Evolutionary conservation across 129 eudicot species (phyloP), one percentile per base, ranked within the genome.

Genomic region (Glebionis coronaria): DNA sequence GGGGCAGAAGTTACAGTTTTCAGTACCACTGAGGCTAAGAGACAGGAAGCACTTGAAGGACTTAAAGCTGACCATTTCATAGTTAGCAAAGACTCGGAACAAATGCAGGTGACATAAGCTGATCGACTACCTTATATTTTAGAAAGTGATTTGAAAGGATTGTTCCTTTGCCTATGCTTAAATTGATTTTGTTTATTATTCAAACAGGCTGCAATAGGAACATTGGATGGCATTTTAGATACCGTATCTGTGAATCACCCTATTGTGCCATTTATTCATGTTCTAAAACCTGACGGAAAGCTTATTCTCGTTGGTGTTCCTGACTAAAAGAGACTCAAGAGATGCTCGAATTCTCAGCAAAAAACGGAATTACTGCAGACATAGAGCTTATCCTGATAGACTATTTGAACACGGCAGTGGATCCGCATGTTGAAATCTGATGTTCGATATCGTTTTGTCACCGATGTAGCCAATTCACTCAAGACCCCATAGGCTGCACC

Each of bases 191-290:
- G 31, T 57, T 13, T 12, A 11, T 3, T 2, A 59, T 44, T 44
- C 27, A 31, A 29, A 14, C 35, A 82, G 83, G 81, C 83, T 59
- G 87, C 78, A 1, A 16, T 38, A 4, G 65, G 76, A 1, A 51
- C 87, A n/a, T 10, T 82, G 79, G 84, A 82, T 79, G 88, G 88
- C 2, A 83, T 79, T 14, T 62, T 83, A 6, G 88, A 83, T 54
- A 78, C 88, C 1, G 84, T 83, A 6, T 79, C 84, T 14, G 88
- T 72, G 0, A 7, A 15, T 59, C 88, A 83, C 18, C 63, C 84
- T 1, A 13, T 83, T 14, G 0, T 12, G 16, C 88, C 88, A 4
- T 54, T 83, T n/a, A 1, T 83, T 5, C 44, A 61, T 12, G 56
- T 83, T 47, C 50, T 79, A 20, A 83, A 83, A 67, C 12, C 82